Evolutionary conservation across 768 basidiomycete genomes (phyloP).

Genomic region (Exidia glandulosa): DNA sequence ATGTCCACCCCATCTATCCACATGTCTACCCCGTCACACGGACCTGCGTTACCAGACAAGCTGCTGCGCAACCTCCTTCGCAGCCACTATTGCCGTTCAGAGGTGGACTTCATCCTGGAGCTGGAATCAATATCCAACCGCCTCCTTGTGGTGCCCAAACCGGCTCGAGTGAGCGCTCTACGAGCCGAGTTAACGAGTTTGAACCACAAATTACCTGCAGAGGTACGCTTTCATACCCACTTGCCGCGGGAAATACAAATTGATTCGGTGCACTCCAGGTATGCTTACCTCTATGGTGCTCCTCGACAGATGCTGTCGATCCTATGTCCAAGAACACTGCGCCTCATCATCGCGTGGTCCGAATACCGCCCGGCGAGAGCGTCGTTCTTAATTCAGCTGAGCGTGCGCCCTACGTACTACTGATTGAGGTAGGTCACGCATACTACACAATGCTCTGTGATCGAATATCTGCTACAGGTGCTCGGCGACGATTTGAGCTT

Average conservation of each 20-base stretch:
- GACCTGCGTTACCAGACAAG: conserved; percentile 35
- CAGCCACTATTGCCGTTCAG: conserved; percentile 80
- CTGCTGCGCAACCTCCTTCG: conserved; percentile 61
- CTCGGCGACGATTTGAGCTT: conserved; percentile 87
- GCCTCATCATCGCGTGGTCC: conserved; percentile 89
- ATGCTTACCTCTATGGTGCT: conserved; percentile 82
- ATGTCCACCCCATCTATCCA: conserved; percentile 66
- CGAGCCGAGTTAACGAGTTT: conserved; percentile 90
- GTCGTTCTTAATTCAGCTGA: conserved; percentile 98
- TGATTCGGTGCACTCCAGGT: conserved; percentile 33
- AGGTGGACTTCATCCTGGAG: conserved; percentile 78
- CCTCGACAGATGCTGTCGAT: conserved; percentile 29
- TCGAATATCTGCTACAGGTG: conserved; percentile 29
- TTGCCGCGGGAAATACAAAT: not conserved
- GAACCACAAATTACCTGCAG: conserved; percentile 93
- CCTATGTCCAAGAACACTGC: conserved; percentile 38
- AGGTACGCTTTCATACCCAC: conserved; percentile 41
- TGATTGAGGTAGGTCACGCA: conserved; percentile 46
- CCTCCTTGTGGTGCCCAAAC: conserved; percentile 83
- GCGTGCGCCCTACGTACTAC: conserved; percentile 83
- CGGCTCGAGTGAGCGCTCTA: conserved; percentile 90
- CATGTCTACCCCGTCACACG: conserved; percentile 24
- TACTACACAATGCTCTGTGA: not conserved
- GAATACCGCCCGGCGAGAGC: conserved; percentile 94
- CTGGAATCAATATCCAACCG: conserved; percentile 91